A percentile compares a stretch with the other conserved stretches of the same genome.
These are phyloP conservation scores for Purpureocillium takamizusanense DNA, from an alignment of 2,329 filamentous ascomycete genomes.

Conservation along the genomic window DNA sequence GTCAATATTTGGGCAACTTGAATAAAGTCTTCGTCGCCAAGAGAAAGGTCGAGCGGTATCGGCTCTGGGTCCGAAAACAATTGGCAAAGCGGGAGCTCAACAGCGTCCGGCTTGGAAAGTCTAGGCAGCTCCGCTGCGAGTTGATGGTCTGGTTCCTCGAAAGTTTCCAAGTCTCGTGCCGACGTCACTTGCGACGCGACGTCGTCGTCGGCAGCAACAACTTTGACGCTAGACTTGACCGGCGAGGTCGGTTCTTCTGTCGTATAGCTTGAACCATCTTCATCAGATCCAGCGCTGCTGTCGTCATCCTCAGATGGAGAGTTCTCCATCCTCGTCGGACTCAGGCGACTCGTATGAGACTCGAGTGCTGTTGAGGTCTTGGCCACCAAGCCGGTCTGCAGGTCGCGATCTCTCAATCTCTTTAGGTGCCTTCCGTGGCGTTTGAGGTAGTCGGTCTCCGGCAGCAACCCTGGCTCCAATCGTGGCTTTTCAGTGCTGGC, in stretches of 20 bases:
- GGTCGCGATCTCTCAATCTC: slow-evolving; percentile 18
- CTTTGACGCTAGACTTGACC: slow-evolving; percentile 36
- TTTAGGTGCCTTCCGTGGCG: slow-evolving; percentile 34
- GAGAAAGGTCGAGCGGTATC: slow-evolving; percentile 30
- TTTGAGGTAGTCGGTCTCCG: slow-evolving; percentile 39
- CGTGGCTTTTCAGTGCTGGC: slow-evolving; percentile 19
- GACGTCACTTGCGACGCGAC: slow-evolving; percentile 42
- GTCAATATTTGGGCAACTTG: slow-evolving; percentile 63
- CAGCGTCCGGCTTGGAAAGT: slow-evolving; percentile 35
- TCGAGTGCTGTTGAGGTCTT: slow-evolving; percentile 17
- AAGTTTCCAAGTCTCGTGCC: slow-evolving; percentile 36
- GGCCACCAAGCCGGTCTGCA: slow-evolving; percentile 14
- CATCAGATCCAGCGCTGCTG: slow-evolving; percentile 44
- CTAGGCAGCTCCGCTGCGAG: slow-evolving; percentile 39
- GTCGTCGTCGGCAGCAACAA: slow-evolving; percentile 40
- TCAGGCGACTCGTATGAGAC: slow-evolving; percentile 15
- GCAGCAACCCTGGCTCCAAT: slow-evolving; percentile 23
- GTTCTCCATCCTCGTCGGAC: slow-evolving; percentile 27
- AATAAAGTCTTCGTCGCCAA: slow-evolving; percentile 52
- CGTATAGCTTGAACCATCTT: slow-evolving; percentile 42
- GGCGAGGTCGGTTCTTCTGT: slow-evolving; percentile 41
- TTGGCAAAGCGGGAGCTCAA: slow-evolving; percentile 40
- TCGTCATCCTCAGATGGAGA: slow-evolving; percentile 35
- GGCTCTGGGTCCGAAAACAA: slow-evolving; percentile 55
- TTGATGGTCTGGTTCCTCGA: slow-evolving; percentile 37